Conservation (phyloP, 2,329 filamentous ascomycete genomes). For the Diaporthe citri region DNA sequence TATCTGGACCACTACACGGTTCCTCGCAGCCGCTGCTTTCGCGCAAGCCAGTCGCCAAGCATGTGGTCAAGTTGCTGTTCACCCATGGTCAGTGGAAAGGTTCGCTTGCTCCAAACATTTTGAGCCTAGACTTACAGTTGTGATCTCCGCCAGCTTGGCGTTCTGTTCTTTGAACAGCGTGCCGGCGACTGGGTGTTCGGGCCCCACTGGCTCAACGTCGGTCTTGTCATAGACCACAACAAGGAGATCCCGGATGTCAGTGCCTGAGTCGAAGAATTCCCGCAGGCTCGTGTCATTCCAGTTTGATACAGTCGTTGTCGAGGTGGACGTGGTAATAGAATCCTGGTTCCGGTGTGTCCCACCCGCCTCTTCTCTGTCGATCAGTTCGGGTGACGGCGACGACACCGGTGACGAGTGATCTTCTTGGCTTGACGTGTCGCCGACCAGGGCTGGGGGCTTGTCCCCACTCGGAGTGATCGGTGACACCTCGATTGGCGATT, state of each 20-base stretch:
- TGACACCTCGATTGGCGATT: slow-evolving; percentile 77
- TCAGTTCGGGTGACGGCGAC: slow-evolving; percentile 68
- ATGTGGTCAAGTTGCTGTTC: slow-evolving; percentile 83
- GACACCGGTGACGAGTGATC: slow-evolving; percentile 72
- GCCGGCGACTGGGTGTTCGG: slow-evolving; percentile 87
- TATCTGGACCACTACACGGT: slow-evolving; percentile 52
- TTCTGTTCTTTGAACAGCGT: slow-evolving; percentile 89
- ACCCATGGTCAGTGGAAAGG: slow-evolving; percentile 42
- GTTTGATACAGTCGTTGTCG: slow-evolving; percentile 69
- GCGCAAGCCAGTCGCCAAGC: slow-evolving; percentile 84
- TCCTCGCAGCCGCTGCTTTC: slow-evolving; percentile 73
- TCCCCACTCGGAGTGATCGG: slow-evolving; percentile 58
- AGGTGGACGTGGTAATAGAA: slow-evolving; percentile 66
- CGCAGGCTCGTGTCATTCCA: slow-evolving; percentile 92
- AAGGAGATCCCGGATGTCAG: slow-evolving; percentile 89
- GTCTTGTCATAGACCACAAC: slow-evolving; percentile 94
- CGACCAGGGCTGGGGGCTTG: slow-evolving; percentile 75
- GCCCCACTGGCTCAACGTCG: slow-evolving; percentile 80
- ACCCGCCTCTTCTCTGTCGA: slow-evolving; percentile 60
- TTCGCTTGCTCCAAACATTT: background rate
- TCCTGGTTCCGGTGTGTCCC: slow-evolving; percentile 58
- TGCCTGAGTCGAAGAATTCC: slow-evolving; percentile 90
- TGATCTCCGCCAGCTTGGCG: slow-evolving; percentile 87
- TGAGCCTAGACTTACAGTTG: slow-evolving; percentile 67
- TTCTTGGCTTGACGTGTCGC: slow-evolving; percentile 79